A percentile compares a stretch with the other conserved stretches of the same genome.
These are phyloP conservation scores for Candida insectalens DNA, from an alignment of 805 yeast genomes.

Conservation along the genomic window DNA sequence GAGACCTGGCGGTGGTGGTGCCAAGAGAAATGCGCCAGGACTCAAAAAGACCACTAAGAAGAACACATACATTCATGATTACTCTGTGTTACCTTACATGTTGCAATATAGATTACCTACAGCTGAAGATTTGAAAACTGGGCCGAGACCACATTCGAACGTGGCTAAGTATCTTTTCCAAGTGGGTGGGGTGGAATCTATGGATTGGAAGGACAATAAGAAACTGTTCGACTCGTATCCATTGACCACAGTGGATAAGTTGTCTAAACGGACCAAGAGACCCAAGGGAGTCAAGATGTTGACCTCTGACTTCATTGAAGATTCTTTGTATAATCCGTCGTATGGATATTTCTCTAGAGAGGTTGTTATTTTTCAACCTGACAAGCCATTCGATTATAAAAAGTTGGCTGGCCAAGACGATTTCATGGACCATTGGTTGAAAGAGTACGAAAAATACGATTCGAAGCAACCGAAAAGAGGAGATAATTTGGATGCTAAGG, in stretches of 20 bases:
- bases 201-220: constrained; percentile 23
- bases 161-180: constrained; percentile 19
- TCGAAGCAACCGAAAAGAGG: constrained; percentile 11
- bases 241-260: constrained; percentile 25
- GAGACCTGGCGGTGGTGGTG: background rate
- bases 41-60: background rate
- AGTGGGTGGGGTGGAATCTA: constrained; percentile 27
- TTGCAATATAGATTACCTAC: constrained; percentile 22
- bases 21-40: background rate
- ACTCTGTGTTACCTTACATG: constrained; percentile 22
- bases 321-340: constrained; percentile 68
- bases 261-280: constrained; percentile 30
- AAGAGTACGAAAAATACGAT: constrained; percentile 48
- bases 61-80: constrained; percentile 27
- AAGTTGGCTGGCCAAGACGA: constrained; percentile 54
- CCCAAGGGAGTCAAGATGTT: constrained; percentile 63
- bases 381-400: constrained; percentile 53
- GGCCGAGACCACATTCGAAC: constrained; percentile 14
- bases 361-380: constrained; percentile 67
- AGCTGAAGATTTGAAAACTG: constrained; percentile 11
- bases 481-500: background rate
- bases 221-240: constrained; percentile 34
- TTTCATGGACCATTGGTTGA: constrained; percentile 59
- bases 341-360: constrained; percentile 79
- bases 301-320: constrained; percentile 75